Evolutionary conservation across 192 early-diverging fungal genomes (phyloP), one percentile per base, ranked within the genome.

Genomic region (Umbelopsis isabellina): DNA sequence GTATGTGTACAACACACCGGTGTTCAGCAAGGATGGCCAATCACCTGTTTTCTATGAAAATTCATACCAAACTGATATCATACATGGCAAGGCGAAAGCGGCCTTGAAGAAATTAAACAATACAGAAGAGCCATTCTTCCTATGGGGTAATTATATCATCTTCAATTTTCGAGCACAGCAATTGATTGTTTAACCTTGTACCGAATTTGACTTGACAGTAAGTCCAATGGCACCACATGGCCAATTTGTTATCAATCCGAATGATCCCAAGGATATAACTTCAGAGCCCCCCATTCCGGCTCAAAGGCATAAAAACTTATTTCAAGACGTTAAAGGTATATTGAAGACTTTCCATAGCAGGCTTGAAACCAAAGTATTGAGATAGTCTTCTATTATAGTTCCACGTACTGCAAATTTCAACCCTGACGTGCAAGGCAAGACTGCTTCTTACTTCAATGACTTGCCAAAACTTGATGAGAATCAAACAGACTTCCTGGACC

Each of bases 181-280:
- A 30, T 12, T 46, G 2, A 58, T 21, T 13, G 41, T 66, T n/a
- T 44, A 16, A 22, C 7, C 15, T 50, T 48, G 18, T 41, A 13
- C 3, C 27, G 27, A 37, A 48, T 1, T 4, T 82, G 61, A 75
- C 83, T 4, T 82, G 61, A 75, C 83, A 71, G 78, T 89, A 61
- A 77, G 86, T 7, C 90, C 88, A 7, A 85, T 84, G 67, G 87
- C 88, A 8, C 86, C 86, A 12, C 90, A 91, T 67, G 83, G 84
- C 37, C 75, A 86, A 67, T 80, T 89, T 30, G 11, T 74, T 23
- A 68, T 72, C 21, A n/a, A 72, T 0, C 83, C 80, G 27, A 80
- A 77, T 3, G 18, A 27, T 35, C 55, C 55, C 0, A 18, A n/a
- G 12, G 33, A 61, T 33, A 61, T 61, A 30, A 35, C 55, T 12